These are phyloP conservation scores for Limnanthes douglasii DNA, from an alignment of 345 rosid species.

Conservation along the genomic window DNA sequence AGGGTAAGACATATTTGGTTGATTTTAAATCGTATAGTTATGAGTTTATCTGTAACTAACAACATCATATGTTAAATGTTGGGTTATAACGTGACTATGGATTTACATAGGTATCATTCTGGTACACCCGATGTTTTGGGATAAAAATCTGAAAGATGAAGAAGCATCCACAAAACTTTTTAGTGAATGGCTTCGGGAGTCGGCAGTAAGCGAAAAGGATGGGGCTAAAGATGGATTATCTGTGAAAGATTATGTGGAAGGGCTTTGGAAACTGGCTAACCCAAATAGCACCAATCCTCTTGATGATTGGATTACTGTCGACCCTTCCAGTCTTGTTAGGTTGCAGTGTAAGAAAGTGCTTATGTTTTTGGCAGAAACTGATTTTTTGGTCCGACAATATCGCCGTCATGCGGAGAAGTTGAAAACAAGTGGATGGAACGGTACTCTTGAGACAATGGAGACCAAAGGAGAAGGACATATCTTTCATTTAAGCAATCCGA, in stretches of 20 bases:
- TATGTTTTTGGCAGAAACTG: conserved; percentile 47
- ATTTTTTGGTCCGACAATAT: conserved; percentile 45
- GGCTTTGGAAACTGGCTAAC: conserved; percentile 71
- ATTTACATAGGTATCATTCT: too few species aligned
- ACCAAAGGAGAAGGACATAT: conserved; percentile 52
- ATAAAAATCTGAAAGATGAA: too few species aligned
- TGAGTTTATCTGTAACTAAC: too few species aligned
- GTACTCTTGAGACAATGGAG: conserved; percentile 37
- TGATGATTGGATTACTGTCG: conserved; percentile 32
- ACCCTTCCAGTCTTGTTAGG: conserved; percentile 22
- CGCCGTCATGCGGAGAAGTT: conserved; percentile 30
- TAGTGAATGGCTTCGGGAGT: conserved; percentile 50
- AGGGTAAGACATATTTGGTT: too few species aligned
- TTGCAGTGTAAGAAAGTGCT: conserved; percentile 37
- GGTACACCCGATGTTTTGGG: too few species aligned
- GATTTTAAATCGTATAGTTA: too few species aligned
- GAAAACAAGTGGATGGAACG: conserved; percentile 38
- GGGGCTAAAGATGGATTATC: conserved; percentile 50
- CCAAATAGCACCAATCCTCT: too few species aligned
- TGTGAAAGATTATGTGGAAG: conserved; percentile 66
- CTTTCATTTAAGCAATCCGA: conserved; percentile 44
- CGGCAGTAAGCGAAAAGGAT: conserved; percentile 24
- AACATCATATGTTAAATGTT: too few species aligned
- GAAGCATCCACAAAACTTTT: conserved; percentile 54
- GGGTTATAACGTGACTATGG: too few species aligned